Evolutionary conservation across 2,329 filamentous ascomycete species (phyloP).

Genomic region (Neophaeococcomyces aloes): DNA sequence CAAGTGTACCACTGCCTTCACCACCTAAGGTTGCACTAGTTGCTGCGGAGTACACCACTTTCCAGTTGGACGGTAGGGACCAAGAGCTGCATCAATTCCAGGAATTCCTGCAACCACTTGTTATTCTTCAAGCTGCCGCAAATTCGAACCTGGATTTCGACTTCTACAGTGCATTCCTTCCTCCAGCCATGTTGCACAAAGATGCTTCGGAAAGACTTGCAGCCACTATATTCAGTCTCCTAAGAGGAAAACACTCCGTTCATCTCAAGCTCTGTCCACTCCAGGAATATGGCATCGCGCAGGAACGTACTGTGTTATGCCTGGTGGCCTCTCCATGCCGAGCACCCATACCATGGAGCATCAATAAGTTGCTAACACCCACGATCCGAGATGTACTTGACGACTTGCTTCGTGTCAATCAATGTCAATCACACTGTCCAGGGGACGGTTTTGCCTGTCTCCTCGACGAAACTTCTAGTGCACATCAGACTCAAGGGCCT

Average conservation of each 20-base stretch:
- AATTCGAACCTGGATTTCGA: constrained; percentile 8
- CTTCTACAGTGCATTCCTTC: constrained; percentile 7
- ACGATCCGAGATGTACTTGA: too few species aligned
- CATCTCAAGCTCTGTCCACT: constrained; percentile 10
- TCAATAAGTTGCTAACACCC: too few species aligned
- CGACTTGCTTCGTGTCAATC: too few species aligned
- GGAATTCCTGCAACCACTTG: constrained; percentile 6
- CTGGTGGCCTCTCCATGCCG: constrained; percentile 10
- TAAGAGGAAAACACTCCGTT: constrained; percentile 8
- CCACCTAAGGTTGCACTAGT: constrained; percentile 11
- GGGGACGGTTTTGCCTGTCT: too few species aligned
- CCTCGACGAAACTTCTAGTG: too few species aligned
- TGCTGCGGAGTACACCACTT: constrained; percentile 6
- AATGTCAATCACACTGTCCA: too few species aligned
- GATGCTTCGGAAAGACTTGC: constrained; percentile 4
- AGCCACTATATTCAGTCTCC: constrained; percentile 8
- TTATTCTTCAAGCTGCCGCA: constrained; percentile 3
- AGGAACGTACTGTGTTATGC: constrained; percentile 8
- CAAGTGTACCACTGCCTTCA: background rate
- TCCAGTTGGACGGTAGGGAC: constrained; percentile 8
- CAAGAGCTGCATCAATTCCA: background rate
- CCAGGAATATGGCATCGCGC: constrained; percentile 10
- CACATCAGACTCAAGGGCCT: too few species aligned
- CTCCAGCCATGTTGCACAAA: constrained; percentile 12
- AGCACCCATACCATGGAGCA: constrained; percentile 9